Conservation (phyloP, 1,139 yeast genomes). For the Trichomonascaceae sp. region DNA sequence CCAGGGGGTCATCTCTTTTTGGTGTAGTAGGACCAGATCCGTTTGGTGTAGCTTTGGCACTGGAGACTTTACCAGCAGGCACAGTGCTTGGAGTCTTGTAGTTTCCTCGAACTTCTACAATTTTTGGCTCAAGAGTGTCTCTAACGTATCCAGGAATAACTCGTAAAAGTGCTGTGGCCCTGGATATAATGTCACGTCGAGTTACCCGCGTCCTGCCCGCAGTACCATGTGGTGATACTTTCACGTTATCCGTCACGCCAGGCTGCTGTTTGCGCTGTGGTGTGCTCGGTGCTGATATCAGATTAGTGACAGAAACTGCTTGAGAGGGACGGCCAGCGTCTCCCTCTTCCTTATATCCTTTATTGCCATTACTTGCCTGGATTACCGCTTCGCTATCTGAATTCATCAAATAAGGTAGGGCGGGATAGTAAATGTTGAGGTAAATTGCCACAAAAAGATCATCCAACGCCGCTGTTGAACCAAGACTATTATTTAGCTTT, state of each 20-base stretch:
- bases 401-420: neutral
- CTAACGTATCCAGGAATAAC: slow-evolving; percentile 14
- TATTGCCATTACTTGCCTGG: neutral
- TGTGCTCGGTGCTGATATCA: slow-evolving; percentile 16
- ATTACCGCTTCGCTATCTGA: neutral
- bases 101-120: slow-evolving; percentile 2
- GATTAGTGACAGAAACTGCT: slow-evolving; percentile 21
- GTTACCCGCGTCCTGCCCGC: slow-evolving; percentile 26
- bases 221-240: slow-evolving; percentile 4
- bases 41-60: neutral
- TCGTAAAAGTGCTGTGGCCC: slow-evolving; percentile 32
- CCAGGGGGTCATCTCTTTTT: neutral
- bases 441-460: slow-evolving; percentile 64
- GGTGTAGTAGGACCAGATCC: neutral
- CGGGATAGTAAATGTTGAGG: slow-evolving; percentile 40
- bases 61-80: neutral
- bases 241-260: neutral
- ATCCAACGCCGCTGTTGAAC: slow-evolving; percentile 72
- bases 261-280: slow-evolving; percentile 1
- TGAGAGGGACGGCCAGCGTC: slow-evolving; percentile 13
- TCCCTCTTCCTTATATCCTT: slow-evolving; percentile 6
- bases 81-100: neutral
- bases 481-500: slow-evolving; percentile 73
- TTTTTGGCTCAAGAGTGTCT: slow-evolving; percentile 1
- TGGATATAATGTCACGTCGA: slow-evolving; percentile 34